Base-by-base conservation (phyloP, 2,329 filamentous ascomycete species). In the Aspergillus brasiliensis region DNA sequence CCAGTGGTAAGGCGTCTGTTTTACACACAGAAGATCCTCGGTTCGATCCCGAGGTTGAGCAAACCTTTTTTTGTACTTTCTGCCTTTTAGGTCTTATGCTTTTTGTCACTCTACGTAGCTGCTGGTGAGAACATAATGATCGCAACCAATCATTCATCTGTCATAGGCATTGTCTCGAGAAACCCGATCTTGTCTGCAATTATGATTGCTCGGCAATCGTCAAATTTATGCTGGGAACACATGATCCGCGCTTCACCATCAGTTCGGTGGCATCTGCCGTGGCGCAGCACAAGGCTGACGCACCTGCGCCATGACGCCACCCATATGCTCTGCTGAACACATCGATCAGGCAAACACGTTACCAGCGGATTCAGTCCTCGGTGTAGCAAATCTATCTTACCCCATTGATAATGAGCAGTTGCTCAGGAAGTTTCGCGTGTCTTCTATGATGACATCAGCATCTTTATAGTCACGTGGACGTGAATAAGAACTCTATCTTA, bases 281-380 rank as follows among this genome's bases (percentile, higher is more conserved):
- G 46, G 46, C 46, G 46, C 46, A 49, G 46, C 15, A 28, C 46
- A 49, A 49, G 46, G 46, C 46, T 49, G 46, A 49, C 25, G n/a
- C 25, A 27, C 27, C 15, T 11, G 46, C n/a, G 13, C 11, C 8
- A 7, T 49, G 46, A 49, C 25, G 27, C 28, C 27, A 27, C 8
- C 3, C 5, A 27, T 19, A 25, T 19, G 27, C 46, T 27, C 46
- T 49, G 46, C 27, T 28, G 40, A 23, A 21, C 8, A 8, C 40
- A 5, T 5, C 11, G 10, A 34, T 11, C 5, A 5, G 31, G 31
- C 31, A 34, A 34, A 34, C 31, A 5, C 4, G 11, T 10, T 34
- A 13, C 5, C 11, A 34, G 31, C 11, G 31, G 31, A 34, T 34
- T 13, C 13, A 11, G 31, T 34, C 31, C 4, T 34, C 31, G 11